Conservation (phyloP, 164 flowering plant species). For the Stephania cephalantha region DNA sequence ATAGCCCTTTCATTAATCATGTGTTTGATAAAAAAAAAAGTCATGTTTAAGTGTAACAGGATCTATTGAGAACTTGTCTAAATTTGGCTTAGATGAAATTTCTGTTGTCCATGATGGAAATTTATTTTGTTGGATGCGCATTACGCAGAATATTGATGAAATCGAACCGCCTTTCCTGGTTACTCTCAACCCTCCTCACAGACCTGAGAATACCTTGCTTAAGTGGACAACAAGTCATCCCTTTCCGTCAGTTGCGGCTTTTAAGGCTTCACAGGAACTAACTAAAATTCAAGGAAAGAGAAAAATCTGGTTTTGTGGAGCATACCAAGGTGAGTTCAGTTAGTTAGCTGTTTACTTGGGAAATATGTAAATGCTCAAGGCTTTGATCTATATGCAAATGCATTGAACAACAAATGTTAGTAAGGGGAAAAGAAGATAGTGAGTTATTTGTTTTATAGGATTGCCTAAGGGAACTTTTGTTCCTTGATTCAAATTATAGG, state of each 20-base stretch:
- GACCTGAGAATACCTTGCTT: conserved; percentile 55
- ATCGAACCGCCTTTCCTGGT: conserved; percentile 56
- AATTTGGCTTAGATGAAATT: neutral
- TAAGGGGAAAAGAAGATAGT: neutral
- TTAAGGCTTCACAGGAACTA: conserved; percentile 69
- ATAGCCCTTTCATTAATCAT: neutral
- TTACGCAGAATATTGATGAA: conserved; percentile 63
- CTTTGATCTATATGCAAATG: neutral
- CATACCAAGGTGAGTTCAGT: conserved; percentile 68
- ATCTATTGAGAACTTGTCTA: neutral
- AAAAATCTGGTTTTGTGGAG: conserved; percentile 93
- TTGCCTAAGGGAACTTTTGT: too few species aligned
- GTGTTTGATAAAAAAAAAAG: neutral
- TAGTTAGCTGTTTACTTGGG: neutral
- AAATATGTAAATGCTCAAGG: neutral
- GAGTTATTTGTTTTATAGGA: too few species aligned
- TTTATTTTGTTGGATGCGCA: conserved; percentile 8
- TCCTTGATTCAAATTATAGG: too few species aligned
- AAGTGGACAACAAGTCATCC: conserved; percentile 88
- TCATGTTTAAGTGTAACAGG: neutral
- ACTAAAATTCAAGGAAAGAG: conserved; percentile 73
- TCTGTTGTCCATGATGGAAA: neutral
- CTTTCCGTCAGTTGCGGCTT: conserved; percentile 83
- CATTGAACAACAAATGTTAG: neutral
- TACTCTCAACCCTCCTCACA: conserved; percentile 68